Evolutionary conservation across 371 early-diverging fungal species (phyloP), one percentile per base, ranked within the genome.

Genomic region (Mucor irregularis): DNA sequence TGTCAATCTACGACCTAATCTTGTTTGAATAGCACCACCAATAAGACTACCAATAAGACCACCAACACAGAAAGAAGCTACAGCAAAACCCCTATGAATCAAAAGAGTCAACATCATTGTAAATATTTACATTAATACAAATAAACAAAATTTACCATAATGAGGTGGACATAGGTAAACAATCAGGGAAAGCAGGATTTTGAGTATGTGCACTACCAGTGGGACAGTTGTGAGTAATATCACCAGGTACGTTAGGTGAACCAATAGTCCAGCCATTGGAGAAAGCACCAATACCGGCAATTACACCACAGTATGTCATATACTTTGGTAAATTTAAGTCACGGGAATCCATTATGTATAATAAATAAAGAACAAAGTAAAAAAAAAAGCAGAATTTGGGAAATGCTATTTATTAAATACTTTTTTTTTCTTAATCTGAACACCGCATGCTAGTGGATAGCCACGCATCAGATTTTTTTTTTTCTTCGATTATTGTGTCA

Each of bases 11-110:
- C 93, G 87, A 16, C 92, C 92, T 45, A 83, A 59, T 33, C 55
- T 53, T 43, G 82, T 80, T 48, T 84, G 76, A 4, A 86, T 61
- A 2, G 60, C 56, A 16, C 88, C 88, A 30, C 85, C 89, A 14
- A 54, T 38, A 4, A 90, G 62, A 22, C 87, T 89, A 34, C 90
- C 92, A 2, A 83, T 37, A 9, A 89, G 59, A 4, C 92, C 94
- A 26, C 93, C 91, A 10, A 90, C 52, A 43, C 85, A 81, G 40
- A 82, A 85, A 13, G 82, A 69, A 3, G 86, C 80, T 5, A 87
- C 84, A 1, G 86, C 82, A 43, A 89, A 66, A 21, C 64, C 64
- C 63, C 63, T 60, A 53, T 16, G 1, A 13, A 75, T 38, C 14
- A 0, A 24, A 11, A n/a, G n/a, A n/a, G n/a, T n/a, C n/a, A n/a